These are phyloP conservation scores for Zarea fungicola DNA, from an alignment of 2,329 filamentous ascomycete genomes.

Conservation along the genomic window DNA sequence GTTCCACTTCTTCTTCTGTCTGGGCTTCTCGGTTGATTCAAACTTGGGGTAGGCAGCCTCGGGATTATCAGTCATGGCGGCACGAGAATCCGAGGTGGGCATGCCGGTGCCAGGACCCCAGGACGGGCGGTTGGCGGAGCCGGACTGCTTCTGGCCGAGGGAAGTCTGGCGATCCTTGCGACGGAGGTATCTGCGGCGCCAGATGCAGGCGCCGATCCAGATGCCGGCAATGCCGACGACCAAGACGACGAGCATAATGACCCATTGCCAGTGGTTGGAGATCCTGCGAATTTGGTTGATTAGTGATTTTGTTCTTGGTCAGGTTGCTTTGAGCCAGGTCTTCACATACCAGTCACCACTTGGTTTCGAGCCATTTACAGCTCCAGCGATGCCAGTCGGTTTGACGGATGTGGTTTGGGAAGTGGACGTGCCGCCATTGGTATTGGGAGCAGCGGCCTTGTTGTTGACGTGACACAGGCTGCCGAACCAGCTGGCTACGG, in stretches of 20 bases:
- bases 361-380: neutral
- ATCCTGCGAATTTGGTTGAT: slow-evolving; percentile 57
- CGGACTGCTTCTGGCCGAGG: slow-evolving; percentile 33
- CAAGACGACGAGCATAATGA: slow-evolving; percentile 74
- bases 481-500: slow-evolving; percentile 66
- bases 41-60: slow-evolving; percentile 18
- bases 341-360: neutral
- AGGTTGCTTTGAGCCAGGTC: too few relatives aligned
- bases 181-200: slow-evolving; percentile 68
- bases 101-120: slow-evolving; percentile 29
- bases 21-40: slow-evolving; percentile 31
- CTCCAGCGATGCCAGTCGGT: neutral
- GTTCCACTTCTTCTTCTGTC: slow-evolving; percentile 44
- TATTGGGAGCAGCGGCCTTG: slow-evolving; percentile 18
- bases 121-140: slow-evolving; percentile 30
- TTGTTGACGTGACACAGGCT: slow-evolving; percentile 54
- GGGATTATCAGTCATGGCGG: slow-evolving; percentile 15
- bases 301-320: too few relatives aligned
- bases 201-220: slow-evolving; percentile 62
- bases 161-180: slow-evolving; percentile 54
- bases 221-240: slow-evolving; percentile 62
- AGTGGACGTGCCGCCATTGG: slow-evolving; percentile 15
- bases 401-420: slow-evolving; percentile 4
- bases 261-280: slow-evolving; percentile 69
- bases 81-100: slow-evolving; percentile 9